These are phyloP conservation scores for Sporobolomyces phaffii DNA, from an alignment of 768 basidiomycete genomes.

Conservation along the genomic window DNA sequence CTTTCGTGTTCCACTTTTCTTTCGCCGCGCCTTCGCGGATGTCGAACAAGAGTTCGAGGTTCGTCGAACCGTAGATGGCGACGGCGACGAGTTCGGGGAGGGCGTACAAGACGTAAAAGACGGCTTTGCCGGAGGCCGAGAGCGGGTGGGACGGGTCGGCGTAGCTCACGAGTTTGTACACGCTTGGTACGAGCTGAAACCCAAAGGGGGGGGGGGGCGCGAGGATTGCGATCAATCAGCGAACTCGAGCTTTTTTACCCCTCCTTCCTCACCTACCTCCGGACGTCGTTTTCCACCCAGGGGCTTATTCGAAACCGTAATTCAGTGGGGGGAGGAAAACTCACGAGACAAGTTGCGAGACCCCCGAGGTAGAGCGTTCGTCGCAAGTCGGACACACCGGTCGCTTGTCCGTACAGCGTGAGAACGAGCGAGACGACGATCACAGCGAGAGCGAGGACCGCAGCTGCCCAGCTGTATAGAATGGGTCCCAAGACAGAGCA, in stretches of 20 bases:
- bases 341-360: neutral
- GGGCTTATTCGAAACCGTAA: too few relatives aligned
- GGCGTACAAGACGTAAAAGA: conserved; percentile 13
- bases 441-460: neutral
- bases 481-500: too few relatives aligned
- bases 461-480: neutral
- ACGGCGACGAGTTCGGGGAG: conserved; percentile 2
- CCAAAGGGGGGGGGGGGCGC: too few relatives aligned
- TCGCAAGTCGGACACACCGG: neutral
- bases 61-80: neutral
- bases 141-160: neutral
- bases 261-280: too few relatives aligned
- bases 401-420: neutral
- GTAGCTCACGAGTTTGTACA: conserved; percentile 4
- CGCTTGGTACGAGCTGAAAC: conserved; percentile 3
- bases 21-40: conserved; percentile 2
- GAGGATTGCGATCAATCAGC: too few relatives aligned
- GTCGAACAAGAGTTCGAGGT: conserved; percentile 6
- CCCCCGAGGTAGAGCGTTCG: neutral
- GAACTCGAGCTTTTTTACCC: too few relatives aligned
- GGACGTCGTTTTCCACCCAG: too few relatives aligned
- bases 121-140: conserved; percentile 3
- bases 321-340: neutral
- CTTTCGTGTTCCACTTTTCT: conserved; percentile 3
- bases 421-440: neutral